Evolutionary conservation across 2,329 filamentous ascomycete species (phyloP).

Genomic region (Acrodontium crateriforme): DNA sequence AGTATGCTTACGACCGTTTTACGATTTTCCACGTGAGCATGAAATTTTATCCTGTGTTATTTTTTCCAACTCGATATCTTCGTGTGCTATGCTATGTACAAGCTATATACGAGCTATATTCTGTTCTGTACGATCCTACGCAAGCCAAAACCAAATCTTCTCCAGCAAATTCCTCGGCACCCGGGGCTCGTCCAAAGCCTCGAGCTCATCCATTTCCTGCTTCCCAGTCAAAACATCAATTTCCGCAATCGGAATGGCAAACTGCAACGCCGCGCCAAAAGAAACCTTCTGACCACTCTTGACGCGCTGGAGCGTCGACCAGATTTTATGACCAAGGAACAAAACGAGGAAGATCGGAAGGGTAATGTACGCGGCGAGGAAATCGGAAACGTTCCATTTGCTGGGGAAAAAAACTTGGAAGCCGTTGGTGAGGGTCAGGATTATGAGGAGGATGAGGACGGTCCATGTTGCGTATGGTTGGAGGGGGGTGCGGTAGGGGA

Average conservation of each 20-base stretch:
- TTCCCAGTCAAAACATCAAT: slow-evolving; percentile 34
- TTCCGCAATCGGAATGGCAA: slow-evolving; percentile 19
- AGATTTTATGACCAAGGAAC: slow-evolving; percentile 22
- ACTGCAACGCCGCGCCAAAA: slow-evolving; percentile 1
- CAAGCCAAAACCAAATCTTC: slow-evolving; percentile 35
- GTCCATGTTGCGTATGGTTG: slow-evolving; percentile 41
- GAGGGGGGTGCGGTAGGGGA: slow-evolving; percentile 38
- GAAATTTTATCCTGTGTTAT: too few species aligned
- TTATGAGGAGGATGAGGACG: slow-evolving; percentile 32
- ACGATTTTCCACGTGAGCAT: too few species aligned
- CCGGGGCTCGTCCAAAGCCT: slow-evolving; percentile 27
- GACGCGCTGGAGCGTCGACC: slow-evolving; percentile 2
- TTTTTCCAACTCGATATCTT: too few species aligned
- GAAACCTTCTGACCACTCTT: slow-evolving; percentile 3
- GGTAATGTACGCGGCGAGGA: slow-evolving; percentile 42
- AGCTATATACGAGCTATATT: too few species aligned
- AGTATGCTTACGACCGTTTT: too few species aligned
- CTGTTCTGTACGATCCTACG: too few species aligned
- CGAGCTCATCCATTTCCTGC: slow-evolving; percentile 31
- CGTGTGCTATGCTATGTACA: too few species aligned
- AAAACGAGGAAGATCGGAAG: slow-evolving; percentile 37
- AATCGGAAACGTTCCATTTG: slow-evolving; percentile 32
- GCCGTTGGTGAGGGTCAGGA: slow-evolving; percentile 43
- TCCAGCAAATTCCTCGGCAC: slow-evolving; percentile 29
- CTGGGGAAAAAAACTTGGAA: slow-evolving; percentile 40